phyloP scores from a whole-genome alignment of 2,329 filamentous ascomycete species.

The Cladosporium oxysporum region DNA sequence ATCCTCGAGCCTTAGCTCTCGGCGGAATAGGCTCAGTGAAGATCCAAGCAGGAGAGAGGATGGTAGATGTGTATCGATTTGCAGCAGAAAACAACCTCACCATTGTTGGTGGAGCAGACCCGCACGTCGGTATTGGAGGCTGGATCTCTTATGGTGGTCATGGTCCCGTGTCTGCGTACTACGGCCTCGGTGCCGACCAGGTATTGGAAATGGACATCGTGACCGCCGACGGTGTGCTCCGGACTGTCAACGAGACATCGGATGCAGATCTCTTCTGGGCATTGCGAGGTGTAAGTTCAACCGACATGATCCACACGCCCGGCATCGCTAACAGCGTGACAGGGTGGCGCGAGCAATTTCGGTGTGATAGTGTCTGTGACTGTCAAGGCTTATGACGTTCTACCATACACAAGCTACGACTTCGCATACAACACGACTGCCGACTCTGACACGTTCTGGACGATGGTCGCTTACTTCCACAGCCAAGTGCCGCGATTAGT shows the following conservation, averaged over 20 bases:
- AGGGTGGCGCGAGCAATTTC: slow-evolving; percentile 60
- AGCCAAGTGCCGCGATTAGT: slow-evolving; percentile 15
- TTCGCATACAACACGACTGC: slow-evolving; percentile 43
- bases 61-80: slow-evolving; percentile 50
- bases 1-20: slow-evolving; percentile 16
- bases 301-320: too few relatives aligned
- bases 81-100: slow-evolving; percentile 49
- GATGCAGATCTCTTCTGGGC: slow-evolving; percentile 67
- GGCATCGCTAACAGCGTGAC: neutral
- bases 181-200: slow-evolving; percentile 63
- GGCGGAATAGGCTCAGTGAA: slow-evolving; percentile 39
- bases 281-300: slow-evolving; percentile 46
- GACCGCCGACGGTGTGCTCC: slow-evolving; percentile 49
- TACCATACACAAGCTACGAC: slow-evolving; percentile 46
- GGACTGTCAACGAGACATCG: slow-evolving; percentile 49
- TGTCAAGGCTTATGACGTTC: slow-evolving; percentile 51
- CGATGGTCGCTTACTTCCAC: slow-evolving; percentile 18
- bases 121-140: slow-evolving; percentile 61
- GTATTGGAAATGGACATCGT: slow-evolving; percentile 52
- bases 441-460: slow-evolving; percentile 23
- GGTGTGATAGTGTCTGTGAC: slow-evolving; percentile 60
- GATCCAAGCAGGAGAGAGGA: slow-evolving; percentile 57
- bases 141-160: slow-evolving; percentile 64
- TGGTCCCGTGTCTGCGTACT: slow-evolving; percentile 52
- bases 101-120: slow-evolving; percentile 57